Base-by-base conservation (phyloP, 2,329 filamentous ascomycete species). In the Pseudopithomyces chartarum region DNA sequence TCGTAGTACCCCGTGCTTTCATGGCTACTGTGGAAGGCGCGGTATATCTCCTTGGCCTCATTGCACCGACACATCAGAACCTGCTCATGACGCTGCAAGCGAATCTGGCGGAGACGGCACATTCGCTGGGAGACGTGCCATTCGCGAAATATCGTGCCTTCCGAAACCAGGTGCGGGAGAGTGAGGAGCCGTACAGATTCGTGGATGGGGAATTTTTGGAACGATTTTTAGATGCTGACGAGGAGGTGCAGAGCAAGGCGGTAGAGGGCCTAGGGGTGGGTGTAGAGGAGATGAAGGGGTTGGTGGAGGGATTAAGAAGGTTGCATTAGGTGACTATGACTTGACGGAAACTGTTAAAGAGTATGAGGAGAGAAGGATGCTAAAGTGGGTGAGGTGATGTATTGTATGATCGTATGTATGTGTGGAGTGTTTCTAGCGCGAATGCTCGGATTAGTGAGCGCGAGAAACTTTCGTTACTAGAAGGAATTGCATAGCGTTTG, bases 171-270 rank as follows among this genome's bases (percentile, higher is more conserved):
- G 87, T 89, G 23, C 81, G 88, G 17, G 85, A 90, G 57, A 85
- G 86, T 0, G 87, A 90, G 0, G 91, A 89, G 38, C 94, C 95
- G 0, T 90, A 87, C 69, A 84, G 94, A 1, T 98, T 98, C 67
- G 85, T 99, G 12, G 95, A 99, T 69, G 95, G 94, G 0, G 94
- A 97, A 73, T 81, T 98, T 67, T 82, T 99, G 12, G 94, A 98
- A 77, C 78, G 86, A 50, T 97, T 97, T 70, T 75, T 98, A 63
- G 88, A 92, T 61, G 79, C 90, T 60, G 81, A 84, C 44, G 86
- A 88, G 54, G 79, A 80, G 5, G 66, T 82, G 57, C 85, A 88
- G 69, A 77, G 79, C 58, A 79, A 80, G 64, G 81, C 86, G 54
- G 78, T 84, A 7, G 69, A 78, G 19, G 80, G 81, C 1, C 64